Conservation (phyloP, 164 flowering plant species). For the Amborella trichopoda region DNA sequence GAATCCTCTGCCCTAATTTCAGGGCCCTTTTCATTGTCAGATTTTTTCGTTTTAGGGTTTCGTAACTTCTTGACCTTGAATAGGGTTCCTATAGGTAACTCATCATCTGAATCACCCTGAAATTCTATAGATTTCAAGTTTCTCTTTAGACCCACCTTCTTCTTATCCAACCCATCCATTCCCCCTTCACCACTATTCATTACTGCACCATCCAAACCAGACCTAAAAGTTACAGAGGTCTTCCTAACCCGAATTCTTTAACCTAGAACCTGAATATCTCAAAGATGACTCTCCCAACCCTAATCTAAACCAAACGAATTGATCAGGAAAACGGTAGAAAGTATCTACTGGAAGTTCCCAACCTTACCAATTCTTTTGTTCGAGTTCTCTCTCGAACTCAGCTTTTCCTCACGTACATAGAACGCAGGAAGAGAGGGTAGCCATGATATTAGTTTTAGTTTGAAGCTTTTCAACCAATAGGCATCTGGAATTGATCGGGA, state of each 20-base stretch:
- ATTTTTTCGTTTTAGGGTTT: conserved; percentile 3
- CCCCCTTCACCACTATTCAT: conserved; percentile 29
- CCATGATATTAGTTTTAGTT: no score
- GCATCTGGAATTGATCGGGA: no score
- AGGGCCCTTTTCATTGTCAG: not conserved
- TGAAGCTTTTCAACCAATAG: no score
- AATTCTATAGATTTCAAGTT: conserved; percentile 1
- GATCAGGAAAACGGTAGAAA: no score
- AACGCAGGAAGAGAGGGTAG: no score
- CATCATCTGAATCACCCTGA: conserved; percentile 9
- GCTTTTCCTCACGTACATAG: no score
- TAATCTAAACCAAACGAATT: no score
- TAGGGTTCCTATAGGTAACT: conserved; percentile 11
- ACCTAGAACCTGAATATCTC: no score
- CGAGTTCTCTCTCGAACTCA: no score
- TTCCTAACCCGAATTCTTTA: conserved; percentile 17
- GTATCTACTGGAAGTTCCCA: no score
- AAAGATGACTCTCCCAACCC: no score
- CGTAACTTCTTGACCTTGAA: conserved; percentile 8
- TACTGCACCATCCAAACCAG: conserved; percentile 15
- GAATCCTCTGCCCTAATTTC: conserved; percentile 3
- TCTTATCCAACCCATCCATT: conserved; percentile 2
- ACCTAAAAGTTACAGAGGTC: conserved; percentile 4
- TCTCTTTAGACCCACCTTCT: conserved; percentile 4
- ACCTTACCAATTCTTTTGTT: no score